A percentile compares a stretch with the other conserved stretches of the same genome.
These are phyloP conservation scores for Fraxinus xanthoxyloides DNA, from an alignment of 305 asterid genomes.

Conservation along the genomic window DNA sequence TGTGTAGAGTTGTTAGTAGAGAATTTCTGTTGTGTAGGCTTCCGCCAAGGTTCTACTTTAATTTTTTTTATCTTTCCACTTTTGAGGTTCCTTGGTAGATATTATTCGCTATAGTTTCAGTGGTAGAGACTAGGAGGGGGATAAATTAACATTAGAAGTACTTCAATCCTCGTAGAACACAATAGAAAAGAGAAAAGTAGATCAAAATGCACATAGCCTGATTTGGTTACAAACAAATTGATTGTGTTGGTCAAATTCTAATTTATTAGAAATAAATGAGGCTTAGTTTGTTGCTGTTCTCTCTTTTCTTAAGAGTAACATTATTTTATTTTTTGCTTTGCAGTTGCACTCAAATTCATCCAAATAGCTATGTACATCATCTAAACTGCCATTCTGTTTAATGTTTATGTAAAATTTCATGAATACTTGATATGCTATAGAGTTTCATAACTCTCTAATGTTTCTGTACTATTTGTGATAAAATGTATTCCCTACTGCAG, in stretches of 20 bases:
- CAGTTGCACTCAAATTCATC: neutral
- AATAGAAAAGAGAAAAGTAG: neutral
- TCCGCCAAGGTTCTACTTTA: neutral
- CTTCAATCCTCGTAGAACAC: neutral
- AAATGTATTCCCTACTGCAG: constrained; percentile 44
- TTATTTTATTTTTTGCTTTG: neutral
- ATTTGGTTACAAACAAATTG: no score
- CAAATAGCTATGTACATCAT: constrained; percentile 1
- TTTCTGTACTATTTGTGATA: constrained; percentile 1
- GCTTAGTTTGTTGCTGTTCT: neutral
- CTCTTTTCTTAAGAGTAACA: neutral
- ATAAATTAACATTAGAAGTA: neutral
- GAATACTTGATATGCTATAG: neutral
- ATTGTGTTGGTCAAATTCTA: no score
- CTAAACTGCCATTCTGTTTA: neutral
- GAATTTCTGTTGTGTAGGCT: neutral
- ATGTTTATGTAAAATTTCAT: constrained; percentile 3
- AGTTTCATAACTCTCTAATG: neutral
- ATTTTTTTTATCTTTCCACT: neutral
- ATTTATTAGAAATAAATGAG: no score
- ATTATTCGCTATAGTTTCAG: neutral
- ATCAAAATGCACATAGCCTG: neutral
- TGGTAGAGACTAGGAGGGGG: no score
- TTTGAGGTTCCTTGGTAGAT: neutral
- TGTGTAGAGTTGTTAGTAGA: neutral